Evolutionary conservation across 257 asterid species (phyloP), one percentile per base, ranked within the genome.

Genomic region (Sherardia arvensis): DNA sequence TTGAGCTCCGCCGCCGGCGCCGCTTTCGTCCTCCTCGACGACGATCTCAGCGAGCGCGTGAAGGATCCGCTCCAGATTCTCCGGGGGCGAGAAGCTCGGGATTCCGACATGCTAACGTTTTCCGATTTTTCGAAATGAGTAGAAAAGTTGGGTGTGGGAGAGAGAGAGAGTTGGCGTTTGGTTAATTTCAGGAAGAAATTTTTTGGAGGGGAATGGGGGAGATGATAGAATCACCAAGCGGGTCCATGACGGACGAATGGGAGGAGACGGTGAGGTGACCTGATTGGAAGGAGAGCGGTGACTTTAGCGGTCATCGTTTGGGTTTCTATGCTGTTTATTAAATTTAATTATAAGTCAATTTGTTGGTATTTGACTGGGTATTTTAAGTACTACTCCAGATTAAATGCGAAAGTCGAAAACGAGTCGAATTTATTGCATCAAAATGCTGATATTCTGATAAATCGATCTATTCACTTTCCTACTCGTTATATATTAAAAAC

Each of bases 71-170:
- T 82, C 30, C 74, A 80, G 59, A 77, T 91, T 71, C 96, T 81
- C 54, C 95, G 80, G 6, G 93, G 82, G 40, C 84, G 93, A 55
- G 74, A 87, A 65, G 88, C 85, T 59, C 88, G 80, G 27, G 87
- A 68, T 20, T 73, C 79, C 66, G 97, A 85, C 96, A 84, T 83
- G 57, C 15, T 47, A 28, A 26, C 21, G 51, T 3, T 43, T 30
- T 48, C 23, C 8, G 59, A 29, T 28, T 48, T 21, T 0, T 63
- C 59, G 45, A 63, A 45, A 43, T 8, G 8, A 17, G 23, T n/a
- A 49, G 11, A 22, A 33, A 28, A 49, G 25, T 48, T 18, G 1
- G 5, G 4, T 27, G 4, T 27, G 56, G 17, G 51, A 38, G 47
- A 38, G 47, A 38, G 47, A 43, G 20, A 15, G 43, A 3, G 47